Evolutionary conservation across 805 yeast species (phyloP).

Genomic region (Starmerella sp.): DNA sequence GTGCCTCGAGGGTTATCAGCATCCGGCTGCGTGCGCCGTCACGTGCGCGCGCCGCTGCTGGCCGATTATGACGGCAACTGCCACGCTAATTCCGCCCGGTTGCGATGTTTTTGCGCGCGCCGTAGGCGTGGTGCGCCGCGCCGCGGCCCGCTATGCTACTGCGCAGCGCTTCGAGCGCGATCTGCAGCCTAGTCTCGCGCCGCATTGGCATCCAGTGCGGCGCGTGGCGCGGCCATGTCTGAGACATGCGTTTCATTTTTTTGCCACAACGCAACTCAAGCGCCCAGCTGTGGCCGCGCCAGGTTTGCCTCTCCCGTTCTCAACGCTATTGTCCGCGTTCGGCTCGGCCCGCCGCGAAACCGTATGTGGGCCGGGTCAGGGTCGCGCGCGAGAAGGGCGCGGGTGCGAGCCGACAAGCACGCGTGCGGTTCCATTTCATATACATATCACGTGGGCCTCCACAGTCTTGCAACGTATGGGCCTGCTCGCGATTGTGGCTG

Average conservation of each 20-base stretch:
- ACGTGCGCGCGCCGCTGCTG: background rate
- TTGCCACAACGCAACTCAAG: too few species aligned
- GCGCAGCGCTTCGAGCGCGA: too few species aligned
- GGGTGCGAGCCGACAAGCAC: background rate
- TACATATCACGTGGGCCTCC: background rate
- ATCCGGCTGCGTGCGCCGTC: background rate
- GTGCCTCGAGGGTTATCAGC: background rate
- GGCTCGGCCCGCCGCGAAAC: too few species aligned
- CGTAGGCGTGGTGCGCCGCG: too few species aligned
- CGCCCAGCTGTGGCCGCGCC: too few species aligned
- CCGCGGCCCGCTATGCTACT: too few species aligned
- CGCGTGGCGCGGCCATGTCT: too few species aligned
- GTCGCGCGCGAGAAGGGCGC: background rate
- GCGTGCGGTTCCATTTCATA: background rate
- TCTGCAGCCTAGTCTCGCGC: too few species aligned
- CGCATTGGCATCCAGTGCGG: too few species aligned
- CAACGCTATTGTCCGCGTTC: too few species aligned
- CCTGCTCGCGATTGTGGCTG: constrained; percentile 27
- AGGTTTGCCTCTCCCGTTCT: too few species aligned
- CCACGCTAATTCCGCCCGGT: background rate
- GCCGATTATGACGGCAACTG: background rate
- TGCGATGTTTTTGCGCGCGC: background rate
- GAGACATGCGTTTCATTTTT: too few species aligned
- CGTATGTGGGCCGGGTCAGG: background rate
- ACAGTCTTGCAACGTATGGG: constrained; percentile 25